Conservation (phyloP, 192 early-diverging fungal genomes). For the Radiomyces spectabilis region DNA sequence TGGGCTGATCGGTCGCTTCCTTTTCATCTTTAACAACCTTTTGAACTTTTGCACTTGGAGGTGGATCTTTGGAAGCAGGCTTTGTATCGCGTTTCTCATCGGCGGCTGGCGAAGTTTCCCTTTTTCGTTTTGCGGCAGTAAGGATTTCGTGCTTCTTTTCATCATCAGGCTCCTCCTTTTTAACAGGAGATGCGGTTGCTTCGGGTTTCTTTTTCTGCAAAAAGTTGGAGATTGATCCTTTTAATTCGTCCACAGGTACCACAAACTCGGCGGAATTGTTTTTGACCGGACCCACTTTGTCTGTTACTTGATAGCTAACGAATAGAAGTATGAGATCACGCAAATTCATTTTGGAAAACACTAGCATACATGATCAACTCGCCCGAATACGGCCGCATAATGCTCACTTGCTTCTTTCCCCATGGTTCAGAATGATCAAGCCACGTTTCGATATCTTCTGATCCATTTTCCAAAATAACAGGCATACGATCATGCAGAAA, state of each 20-base stretch:
- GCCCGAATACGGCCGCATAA: conserved; percentile 43
- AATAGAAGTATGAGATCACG: conserved; percentile 7
- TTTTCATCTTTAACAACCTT: too few species aligned
- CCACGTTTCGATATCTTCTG: conserved; percentile 35
- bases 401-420: conserved; percentile 20
- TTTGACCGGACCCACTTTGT: conserved; percentile 35
- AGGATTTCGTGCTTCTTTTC: too few species aligned
- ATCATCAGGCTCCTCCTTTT: too few species aligned
- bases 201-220: not conserved
- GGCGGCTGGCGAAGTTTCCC: too few species aligned
- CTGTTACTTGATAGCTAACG: conserved; percentile 38
- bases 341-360: not conserved
- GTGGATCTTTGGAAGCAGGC: too few species aligned
- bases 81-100: too few species aligned
- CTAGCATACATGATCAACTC: conserved; percentile 18
- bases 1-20: too few species aligned
- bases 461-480: conserved; percentile 38
- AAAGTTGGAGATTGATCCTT: conserved; percentile 27
- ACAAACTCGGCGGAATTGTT: conserved; percentile 39
- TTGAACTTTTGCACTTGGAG: too few species aligned
- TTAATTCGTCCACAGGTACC: conserved; percentile 31
- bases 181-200: too few species aligned
- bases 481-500: conserved; percentile 55
- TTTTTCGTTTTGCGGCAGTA: too few species aligned
- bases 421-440: conserved; percentile 32